Evolutionary conservation across 2,329 filamentous ascomycete species (phyloP).

Genomic region (Cercospora zeina): DNA sequence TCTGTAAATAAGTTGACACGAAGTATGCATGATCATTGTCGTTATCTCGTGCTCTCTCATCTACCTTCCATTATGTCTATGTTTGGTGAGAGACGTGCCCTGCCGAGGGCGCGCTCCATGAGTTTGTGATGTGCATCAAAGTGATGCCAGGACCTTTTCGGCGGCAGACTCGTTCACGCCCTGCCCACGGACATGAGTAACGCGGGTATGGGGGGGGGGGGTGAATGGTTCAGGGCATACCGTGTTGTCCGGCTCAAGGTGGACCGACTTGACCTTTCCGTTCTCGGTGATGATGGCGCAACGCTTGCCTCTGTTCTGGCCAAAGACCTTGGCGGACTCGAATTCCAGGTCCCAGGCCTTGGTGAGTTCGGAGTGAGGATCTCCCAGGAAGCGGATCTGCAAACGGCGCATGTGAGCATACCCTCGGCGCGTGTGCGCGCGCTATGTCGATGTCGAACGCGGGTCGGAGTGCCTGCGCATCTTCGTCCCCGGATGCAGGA

Average conservation of each 20-base stretch:
- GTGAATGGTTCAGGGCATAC: not conserved
- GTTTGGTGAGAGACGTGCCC: not conserved
- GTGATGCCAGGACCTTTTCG: constrained; percentile 17
- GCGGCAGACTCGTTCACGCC: constrained; percentile 19
- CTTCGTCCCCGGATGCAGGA: constrained; percentile 6
- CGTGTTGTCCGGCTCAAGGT: constrained; percentile 73
- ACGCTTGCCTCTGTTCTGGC: constrained; percentile 78
- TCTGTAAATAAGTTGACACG: constrained; percentile 9
- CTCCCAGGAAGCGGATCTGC: constrained; percentile 85
- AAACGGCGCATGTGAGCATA: constrained; percentile 5
- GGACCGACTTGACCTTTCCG: constrained; percentile 77
- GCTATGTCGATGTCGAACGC: not conserved
- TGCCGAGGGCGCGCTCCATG: not conserved
- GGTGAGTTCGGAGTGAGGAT: constrained; percentile 77
- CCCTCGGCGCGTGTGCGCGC: not conserved
- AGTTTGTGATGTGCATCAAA: not conserved
- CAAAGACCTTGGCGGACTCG: constrained; percentile 76
- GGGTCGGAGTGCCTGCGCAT: not conserved
- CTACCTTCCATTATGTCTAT: constrained; percentile 2
- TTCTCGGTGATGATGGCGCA: constrained; percentile 82
- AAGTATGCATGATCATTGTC: constrained; percentile 2
- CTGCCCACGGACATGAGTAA: not conserved
- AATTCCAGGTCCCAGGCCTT: constrained; percentile 81
- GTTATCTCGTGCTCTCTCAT: not conserved
- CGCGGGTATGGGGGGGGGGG: too few species aligned